Evolutionary conservation across 2,329 filamentous ascomycete species (phyloP).

Genomic region (Microsporum ferrugineum): DNA sequence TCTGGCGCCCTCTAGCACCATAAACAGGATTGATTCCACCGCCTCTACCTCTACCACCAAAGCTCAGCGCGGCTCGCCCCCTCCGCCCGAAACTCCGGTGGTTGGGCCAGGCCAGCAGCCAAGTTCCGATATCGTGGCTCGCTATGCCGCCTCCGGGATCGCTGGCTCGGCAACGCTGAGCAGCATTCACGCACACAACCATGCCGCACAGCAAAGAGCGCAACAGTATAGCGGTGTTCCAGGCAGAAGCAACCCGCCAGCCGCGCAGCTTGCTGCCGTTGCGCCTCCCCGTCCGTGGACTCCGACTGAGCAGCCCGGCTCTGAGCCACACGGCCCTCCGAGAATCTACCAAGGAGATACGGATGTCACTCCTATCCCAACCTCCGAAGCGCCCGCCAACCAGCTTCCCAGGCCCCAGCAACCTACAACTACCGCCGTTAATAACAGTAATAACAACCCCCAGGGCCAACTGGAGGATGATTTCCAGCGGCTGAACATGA

Average conservation of each 20-base stretch:
- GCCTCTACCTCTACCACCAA: slow-evolving; percentile 88
- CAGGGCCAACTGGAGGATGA: slow-evolving; percentile 57
- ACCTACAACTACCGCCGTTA: slow-evolving; percentile 8
- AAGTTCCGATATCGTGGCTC: slow-evolving; percentile 73
- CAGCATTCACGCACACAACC: slow-evolving; percentile 61
- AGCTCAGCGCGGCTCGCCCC: slow-evolving; percentile 83
- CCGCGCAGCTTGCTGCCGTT: slow-evolving; percentile 21
- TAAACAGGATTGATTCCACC: slow-evolving; percentile 61
- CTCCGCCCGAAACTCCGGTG: slow-evolving; percentile 84
- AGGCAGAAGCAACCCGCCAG: slow-evolving; percentile 20
- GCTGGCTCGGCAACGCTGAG: slow-evolving; percentile 73
- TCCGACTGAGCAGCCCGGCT: slow-evolving; percentile 79
- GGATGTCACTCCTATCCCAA: slow-evolving; percentile 44
- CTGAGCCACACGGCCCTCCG: slow-evolving; percentile 76
- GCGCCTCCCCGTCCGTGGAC: slow-evolving; percentile 66
- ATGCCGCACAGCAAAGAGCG: slow-evolving; percentile 66
- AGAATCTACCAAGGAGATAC: slow-evolving; percentile 81
- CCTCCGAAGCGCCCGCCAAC: slow-evolving; percentile 22
- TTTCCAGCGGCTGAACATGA: slow-evolving; percentile 67
- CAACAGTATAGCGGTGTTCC: slow-evolving; percentile 59
- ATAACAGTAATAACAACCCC: slow-evolving; percentile 49
- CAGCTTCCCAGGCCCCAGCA: slow-evolving; percentile 25
- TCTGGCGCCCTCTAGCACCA: slow-evolving; percentile 43
- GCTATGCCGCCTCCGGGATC: slow-evolving; percentile 84
- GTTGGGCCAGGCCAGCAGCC: slow-evolving; percentile 59